phyloP scores from a whole-genome alignment of 73 alveolate genomes.

The Uronychia binucleata region DNA sequence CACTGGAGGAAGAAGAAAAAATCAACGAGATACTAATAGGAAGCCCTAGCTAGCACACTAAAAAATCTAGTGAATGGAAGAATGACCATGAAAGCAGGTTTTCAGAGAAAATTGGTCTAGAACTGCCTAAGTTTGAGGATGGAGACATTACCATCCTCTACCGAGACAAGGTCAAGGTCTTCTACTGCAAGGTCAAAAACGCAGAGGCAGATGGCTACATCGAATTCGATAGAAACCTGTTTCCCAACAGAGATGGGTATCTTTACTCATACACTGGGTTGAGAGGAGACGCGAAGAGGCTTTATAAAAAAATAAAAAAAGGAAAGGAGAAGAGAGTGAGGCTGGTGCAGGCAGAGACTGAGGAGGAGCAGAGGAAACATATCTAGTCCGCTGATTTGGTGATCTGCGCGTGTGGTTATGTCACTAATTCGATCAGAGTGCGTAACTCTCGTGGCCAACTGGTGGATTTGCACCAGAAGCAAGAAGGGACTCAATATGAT shows the following conservation, averaged over 20 bases:
- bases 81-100: too few relatives aligned
- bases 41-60: too few relatives aligned
- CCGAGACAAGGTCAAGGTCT: slow-evolving; percentile 59
- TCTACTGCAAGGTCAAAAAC: slow-evolving; percentile 42
- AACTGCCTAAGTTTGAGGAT: slow-evolving; percentile 46
- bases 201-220: slow-evolving; percentile 59
- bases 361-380: slow-evolving; percentile 29
- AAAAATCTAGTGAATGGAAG: too few relatives aligned
- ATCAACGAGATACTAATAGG: neutral
- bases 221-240: slow-evolving; percentile 22
- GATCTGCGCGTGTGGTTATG: slow-evolving; percentile 52
- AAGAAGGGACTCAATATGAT: slow-evolving; percentile 44
- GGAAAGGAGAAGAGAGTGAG: slow-evolving; percentile 38
- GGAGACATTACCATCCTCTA: slow-evolving; percentile 56
- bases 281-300: slow-evolving; percentile 58
- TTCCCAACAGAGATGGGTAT: slow-evolving; percentile 38
- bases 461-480: neutral
- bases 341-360: slow-evolving; percentile 39
- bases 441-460: neutral
- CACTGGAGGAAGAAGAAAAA: neutral
- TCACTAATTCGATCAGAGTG: slow-evolving; percentile 6
- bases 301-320: slow-evolving; percentile 24
- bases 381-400: slow-evolving; percentile 43
- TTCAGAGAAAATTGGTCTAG: too few relatives aligned
- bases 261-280: slow-evolving; percentile 47